These are phyloP conservation scores for Priceomyces carsonii DNA, from an alignment of 805 yeast species.

Conservation along the genomic window DNA sequence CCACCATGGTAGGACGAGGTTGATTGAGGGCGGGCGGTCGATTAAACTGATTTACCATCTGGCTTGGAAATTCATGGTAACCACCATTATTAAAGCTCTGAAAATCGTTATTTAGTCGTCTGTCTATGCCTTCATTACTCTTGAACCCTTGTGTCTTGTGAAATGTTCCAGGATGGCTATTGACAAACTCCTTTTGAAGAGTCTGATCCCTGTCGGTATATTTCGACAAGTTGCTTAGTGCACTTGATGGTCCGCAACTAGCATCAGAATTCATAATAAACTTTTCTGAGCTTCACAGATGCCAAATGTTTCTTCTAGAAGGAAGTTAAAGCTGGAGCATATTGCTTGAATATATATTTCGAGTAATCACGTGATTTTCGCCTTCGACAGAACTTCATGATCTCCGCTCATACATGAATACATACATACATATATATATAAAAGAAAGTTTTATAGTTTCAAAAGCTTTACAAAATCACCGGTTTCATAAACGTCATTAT, in stretches of 20 bases:
- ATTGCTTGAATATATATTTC: no score
- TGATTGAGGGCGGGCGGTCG: conserved; percentile 9
- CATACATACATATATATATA: no score
- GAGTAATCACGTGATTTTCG: no score
- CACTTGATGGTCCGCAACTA: conserved; percentile 48
- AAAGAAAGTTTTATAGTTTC: no score
- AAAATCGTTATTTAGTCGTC: conserved; percentile 39
- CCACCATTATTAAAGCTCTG: conserved; percentile 25
- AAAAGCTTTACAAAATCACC: conserved; percentile 16
- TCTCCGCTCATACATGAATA: no score
- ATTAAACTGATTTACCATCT: conserved; percentile 11
- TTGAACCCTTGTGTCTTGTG: conserved; percentile 15
- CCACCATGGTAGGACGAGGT: conserved; percentile 12
- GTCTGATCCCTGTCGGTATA: conserved; percentile 44
- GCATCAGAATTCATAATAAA: conserved; percentile 10
- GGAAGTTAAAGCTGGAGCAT: no score
- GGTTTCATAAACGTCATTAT: conserved; percentile 43
- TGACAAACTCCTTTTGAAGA: conserved; percentile 32
- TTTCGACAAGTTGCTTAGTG: conserved; percentile 41
- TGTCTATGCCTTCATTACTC: conserved; percentile 25
- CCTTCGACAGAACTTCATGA: no score
- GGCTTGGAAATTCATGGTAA: conserved; percentile 17
- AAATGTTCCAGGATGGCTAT: conserved; percentile 7
- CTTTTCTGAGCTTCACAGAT: no score
- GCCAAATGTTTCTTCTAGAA: no score